Evolutionary conservation across 2,329 filamentous ascomycete genomes (phyloP).

Genomic region (Trichoderma sp.): DNA sequence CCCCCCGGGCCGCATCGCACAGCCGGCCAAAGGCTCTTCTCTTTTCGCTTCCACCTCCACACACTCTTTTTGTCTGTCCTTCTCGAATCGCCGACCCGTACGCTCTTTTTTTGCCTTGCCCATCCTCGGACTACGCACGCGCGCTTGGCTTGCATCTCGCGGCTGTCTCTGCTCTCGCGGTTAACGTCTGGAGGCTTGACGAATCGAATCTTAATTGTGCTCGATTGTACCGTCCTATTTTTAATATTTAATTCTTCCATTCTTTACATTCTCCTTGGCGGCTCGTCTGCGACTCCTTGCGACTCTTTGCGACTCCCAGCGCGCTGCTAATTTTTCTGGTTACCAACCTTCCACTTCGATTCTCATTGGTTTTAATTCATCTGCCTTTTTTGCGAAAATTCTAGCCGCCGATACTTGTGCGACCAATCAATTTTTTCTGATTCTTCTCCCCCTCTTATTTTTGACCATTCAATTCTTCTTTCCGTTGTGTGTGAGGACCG

Average conservation of each 20-base stretch:
- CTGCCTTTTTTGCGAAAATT: slow-evolving; percentile 9
- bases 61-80: slow-evolving; percentile 22
- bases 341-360: neutral
- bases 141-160: slow-evolving; percentile 10
- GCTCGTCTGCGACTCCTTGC: neutral
- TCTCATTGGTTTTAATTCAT: slow-evolving; percentile 16
- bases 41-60: slow-evolving; percentile 15
- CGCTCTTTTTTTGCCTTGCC: slow-evolving; percentile 20
- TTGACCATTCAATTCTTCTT: neutral
- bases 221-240: neutral
- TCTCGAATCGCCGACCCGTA: slow-evolving; percentile 17
- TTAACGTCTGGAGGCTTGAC: neutral
- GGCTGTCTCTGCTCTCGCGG: neutral
- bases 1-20: slow-evolving; percentile 23
- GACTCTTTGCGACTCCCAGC: neutral
- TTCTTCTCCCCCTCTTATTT: slow-evolving; percentile 8
- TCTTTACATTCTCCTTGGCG: neutral
- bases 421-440: slow-evolving; percentile 17
- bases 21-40: slow-evolving; percentile 14
- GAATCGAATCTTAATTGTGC: slow-evolving; percentile 1
- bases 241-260: slow-evolving; percentile 5
- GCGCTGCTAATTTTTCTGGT: slow-evolving; percentile 9
- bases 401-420: slow-evolving; percentile 12
- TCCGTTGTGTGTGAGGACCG: slow-evolving; percentile 6
- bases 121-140: slow-evolving; percentile 10